Conservation (phyloP, 305 asterid species). For the Fraxinus paxiana region DNA sequence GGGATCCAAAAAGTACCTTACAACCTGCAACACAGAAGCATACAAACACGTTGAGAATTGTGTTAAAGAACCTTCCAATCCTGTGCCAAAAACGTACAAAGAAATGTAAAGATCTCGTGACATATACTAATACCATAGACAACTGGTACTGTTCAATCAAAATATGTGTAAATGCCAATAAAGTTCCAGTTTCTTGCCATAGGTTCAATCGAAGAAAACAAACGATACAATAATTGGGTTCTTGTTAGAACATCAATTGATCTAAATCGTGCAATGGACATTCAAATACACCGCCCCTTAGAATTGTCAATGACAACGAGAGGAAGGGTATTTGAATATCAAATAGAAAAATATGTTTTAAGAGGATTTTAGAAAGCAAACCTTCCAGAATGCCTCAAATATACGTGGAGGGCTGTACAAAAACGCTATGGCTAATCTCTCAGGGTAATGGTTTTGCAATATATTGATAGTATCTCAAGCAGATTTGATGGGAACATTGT, state of each 20-base stretch:
- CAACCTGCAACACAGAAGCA: constrained; percentile 50
- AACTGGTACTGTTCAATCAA: too few relatives aligned
- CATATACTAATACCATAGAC: too few relatives aligned
- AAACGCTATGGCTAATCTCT: constrained; percentile 74
- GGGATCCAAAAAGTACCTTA: constrained; percentile 73
- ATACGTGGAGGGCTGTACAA: constrained; percentile 82
- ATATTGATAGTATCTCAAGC: constrained; percentile 64
- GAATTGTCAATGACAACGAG: not conserved
- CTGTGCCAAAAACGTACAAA: not conserved
- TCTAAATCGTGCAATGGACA: not conserved
- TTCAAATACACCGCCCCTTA: not conserved
- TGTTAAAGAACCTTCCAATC: not conserved
- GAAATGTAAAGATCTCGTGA: not conserved
- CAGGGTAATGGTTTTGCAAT: constrained; percentile 85
- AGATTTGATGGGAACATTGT: constrained; percentile 70
- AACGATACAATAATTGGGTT: not conserved
- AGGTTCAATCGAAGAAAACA: not conserved
- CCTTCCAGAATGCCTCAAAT: constrained; percentile 92
- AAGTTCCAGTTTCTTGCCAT: not conserved
- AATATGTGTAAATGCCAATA: not conserved
- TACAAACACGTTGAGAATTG: not conserved
- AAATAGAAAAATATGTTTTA: not conserved
- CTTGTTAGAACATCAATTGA: not conserved
- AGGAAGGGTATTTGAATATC: not conserved
- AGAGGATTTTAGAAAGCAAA: constrained; percentile 23